A percentile compares a stretch with the other conserved stretches of the same genome.
Conservation (phyloP, 768 basidiomycete species). For the Lactarius indigo region DNA sequence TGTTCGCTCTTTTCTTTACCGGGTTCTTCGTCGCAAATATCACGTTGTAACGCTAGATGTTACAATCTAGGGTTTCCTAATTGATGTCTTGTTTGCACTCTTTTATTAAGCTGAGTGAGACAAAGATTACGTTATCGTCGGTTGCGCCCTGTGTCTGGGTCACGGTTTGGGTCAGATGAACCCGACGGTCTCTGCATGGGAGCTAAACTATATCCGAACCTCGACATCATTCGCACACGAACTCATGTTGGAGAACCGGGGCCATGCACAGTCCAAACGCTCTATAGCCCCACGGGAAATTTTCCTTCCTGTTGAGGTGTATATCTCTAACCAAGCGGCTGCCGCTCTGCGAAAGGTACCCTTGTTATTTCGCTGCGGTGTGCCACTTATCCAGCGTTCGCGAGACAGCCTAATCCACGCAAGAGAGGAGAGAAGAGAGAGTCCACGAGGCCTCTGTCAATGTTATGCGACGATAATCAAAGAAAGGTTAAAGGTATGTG, state of each 20-base stretch:
- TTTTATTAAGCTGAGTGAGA: background rate
- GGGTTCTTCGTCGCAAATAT: constrained; percentile 17
- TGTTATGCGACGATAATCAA: constrained; percentile 41
- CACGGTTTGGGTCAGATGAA: background rate
- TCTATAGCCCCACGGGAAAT: constrained; percentile 17
- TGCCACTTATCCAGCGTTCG: constrained; percentile 7
- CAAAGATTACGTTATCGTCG: constrained; percentile 15
- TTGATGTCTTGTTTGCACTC: background rate
- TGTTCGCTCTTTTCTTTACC: constrained; percentile 20
- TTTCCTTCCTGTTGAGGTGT: constrained; percentile 25
- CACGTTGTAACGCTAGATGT: constrained; percentile 14
- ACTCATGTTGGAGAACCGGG: constrained; percentile 22
- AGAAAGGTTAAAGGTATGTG: constrained; percentile 59
- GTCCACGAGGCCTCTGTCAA: constrained; percentile 31
- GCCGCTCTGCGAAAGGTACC: constrained; percentile 25
- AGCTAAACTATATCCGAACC: constrained; percentile 1
- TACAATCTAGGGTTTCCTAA: constrained; percentile 13
- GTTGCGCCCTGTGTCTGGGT: background rate
- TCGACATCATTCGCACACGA: constrained; percentile 19
- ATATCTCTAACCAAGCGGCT: constrained; percentile 25
- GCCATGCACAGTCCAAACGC: constrained; percentile 11
- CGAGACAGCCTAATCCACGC: constrained; percentile 41
- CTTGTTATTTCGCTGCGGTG: background rate
- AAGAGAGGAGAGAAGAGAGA: constrained; percentile 58
- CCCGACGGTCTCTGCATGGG: background rate